Evolutionary conservation across 75 land plant species (phyloP), one percentile per base, ranked within the genome.

Genomic region (Pinus taeda): DNA sequence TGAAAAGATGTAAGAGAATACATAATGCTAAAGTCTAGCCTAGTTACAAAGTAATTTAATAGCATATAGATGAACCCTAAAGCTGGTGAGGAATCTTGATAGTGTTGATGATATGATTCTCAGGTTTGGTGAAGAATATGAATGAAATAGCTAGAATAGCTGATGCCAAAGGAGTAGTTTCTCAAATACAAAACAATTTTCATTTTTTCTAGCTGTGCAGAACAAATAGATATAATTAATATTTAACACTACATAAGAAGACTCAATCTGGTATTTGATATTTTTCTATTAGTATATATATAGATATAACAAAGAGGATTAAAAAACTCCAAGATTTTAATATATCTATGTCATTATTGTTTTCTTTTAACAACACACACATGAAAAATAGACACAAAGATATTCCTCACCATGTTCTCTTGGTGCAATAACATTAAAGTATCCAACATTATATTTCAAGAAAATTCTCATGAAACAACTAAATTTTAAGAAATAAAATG

Each of bases 181-280:
- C 97, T 69, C 91, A 81, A 17, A 92, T 83, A 92, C 91, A 94
- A 73, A 94, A 94, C 30, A 90, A 64, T 45, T 56, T 86, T 57
- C 84, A 83, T 2, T 74, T 78, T 59, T 79, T 87, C 29, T 73
- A 57, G 58, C 61, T 87, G 88, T 92, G 88, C 39, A 65, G 26
- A 29, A 57, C 57, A 33, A 33, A 33, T 33, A 33, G 33, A 33
- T 33, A 2, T 33, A 33, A 33, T 33, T 33, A 33, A 33, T 33
- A 33, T 33, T 33, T 33, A 33, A 1, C 2, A 1, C 2, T 33
- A 33, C 2, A 33, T 2, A 33, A 33, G 33, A 33, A 33, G 33
- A 33, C 2, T 33, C 2, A 33, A 33, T 33, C 33, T 33, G 1
- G 33, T 33, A 2, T 33, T 33, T 33, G 1, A 33, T 33, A 2